Conservation (phyloP, 192 early-diverging fungal genomes). For the Backusella sp. region DNA sequence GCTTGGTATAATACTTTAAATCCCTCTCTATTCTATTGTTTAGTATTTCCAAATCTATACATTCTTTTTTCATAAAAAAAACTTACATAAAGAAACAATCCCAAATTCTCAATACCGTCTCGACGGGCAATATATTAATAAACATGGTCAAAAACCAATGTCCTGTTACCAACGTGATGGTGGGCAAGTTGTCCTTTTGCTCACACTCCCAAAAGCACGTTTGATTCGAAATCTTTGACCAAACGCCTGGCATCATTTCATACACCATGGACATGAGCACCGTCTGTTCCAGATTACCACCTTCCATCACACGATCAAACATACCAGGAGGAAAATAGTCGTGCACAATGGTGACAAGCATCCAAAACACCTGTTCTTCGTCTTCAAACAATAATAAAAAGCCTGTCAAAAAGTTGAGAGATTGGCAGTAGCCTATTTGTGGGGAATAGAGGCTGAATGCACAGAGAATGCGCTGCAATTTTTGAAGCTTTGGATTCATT, state of each 20-base stretch:
- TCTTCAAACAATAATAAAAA: constrained; percentile 3
- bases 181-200: constrained; percentile 54
- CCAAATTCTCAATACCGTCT: constrained; percentile 67
- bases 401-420: constrained; percentile 51
- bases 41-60: too few relatives aligned
- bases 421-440: constrained; percentile 84
- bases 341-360: constrained; percentile 70
- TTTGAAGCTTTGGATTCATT: constrained; percentile 30
- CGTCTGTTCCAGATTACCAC: constrained; percentile 68
- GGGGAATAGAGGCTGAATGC: constrained; percentile 74
- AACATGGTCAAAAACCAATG: constrained; percentile 86
- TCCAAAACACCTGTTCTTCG: constrained; percentile 67
- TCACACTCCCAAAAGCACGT: constrained; percentile 47
- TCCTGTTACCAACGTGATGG: constrained; percentile 73
- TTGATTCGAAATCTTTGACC: constrained; percentile 44
- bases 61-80: neutral
- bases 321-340: constrained; percentile 72
- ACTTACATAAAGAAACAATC: constrained; percentile 63
- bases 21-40: neutral
- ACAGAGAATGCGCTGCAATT: constrained; percentile 62
- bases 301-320: constrained; percentile 75
- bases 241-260: constrained; percentile 49
- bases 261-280: constrained; percentile 60
- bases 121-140: constrained; percentile 74
- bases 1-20: constrained; percentile 72